Base-by-base conservation (phyloP, 495 filamentous ascomycete genomes). In the Aspergillus steynii region DNA sequence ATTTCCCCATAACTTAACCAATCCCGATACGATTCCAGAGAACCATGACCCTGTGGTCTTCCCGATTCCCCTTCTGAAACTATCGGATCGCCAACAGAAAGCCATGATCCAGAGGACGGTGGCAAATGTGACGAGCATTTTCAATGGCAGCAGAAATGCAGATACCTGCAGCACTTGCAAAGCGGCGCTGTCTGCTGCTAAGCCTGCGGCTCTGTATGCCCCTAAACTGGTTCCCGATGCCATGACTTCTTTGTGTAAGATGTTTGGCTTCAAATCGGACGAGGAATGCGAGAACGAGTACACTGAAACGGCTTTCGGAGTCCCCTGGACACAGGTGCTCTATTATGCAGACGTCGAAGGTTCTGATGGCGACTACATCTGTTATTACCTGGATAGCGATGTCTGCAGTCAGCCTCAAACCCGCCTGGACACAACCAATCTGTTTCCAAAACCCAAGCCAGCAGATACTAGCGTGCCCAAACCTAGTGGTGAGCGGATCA, bases 401-500 rank as follows among this genome's bases (percentile, higher is more conserved):
- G 83, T 80, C 59, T 88, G 85, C 66, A 62, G 70, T 10, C 61
- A 66, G n/a, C 83, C 83, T 4, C 58, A 62, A 0, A 77, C 78
- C 2, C 71, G 62, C 5, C 61, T 82, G 27, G 76, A 84, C 58
- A 75, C 68, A 15, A 74, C 74, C 1, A 56, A 59, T 12, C 56
- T 80, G 6, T 88, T 88, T 55, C 79, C 84, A 5, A 87, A 85
- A 67, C 81, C 83, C 0, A 84, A 82, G 64, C 85, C 84, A 5
- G 67, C 56, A 7, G 73, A 82, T 61, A 64, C 70, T 6, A 67
- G 58, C 15, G 71, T 65, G 6, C 83, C 82, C 0, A 65, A 71
- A 46, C 61, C 80, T 3, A 85, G 78, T 49, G 83, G 83, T 0
- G 72, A 83, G 67, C 73, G 78, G 2, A 76, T 84, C 53, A 86